phyloP scores from a whole-genome alignment of 2,329 filamentous ascomycete genomes.

The Fusarium sp. region DNA sequence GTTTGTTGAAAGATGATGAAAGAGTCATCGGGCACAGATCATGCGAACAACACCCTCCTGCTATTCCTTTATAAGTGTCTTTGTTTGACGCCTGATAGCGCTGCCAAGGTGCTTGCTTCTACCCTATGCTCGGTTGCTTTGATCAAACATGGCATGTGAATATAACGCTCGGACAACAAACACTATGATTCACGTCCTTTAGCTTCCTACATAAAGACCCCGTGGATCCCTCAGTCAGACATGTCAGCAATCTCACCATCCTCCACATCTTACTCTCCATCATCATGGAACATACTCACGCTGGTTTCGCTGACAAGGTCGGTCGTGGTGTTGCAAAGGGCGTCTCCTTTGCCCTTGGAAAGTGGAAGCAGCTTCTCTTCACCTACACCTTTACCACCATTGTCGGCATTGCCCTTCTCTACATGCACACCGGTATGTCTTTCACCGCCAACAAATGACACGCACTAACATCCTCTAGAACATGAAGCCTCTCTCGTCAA shows the following conservation, averaged over 20 bases:
- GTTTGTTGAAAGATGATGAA: neutral
- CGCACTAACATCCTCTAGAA: neutral
- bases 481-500: conserved; percentile 6
- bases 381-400: conserved; percentile 14
- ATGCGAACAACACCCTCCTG: neutral
- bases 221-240: neutral
- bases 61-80: neutral
- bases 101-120: neutral
- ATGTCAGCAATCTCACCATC: neutral
- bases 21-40: neutral
- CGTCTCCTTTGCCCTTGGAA: conserved; percentile 2
- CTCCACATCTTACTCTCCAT: neutral
- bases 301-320: conserved; percentile 16
- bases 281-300: conserved; percentile 7
- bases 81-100: neutral
- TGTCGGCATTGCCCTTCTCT: conserved; percentile 14
- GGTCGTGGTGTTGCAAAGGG: conserved; percentile 10
- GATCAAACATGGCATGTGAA: neutral
- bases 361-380: conserved; percentile 9
- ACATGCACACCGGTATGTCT: neutral
- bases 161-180: neutral
- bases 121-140: neutral
- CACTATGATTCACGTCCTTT: neutral
- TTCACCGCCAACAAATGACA: neutral
- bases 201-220: neutral